Evolutionary conservation across 2,329 filamentous ascomycete genomes (phyloP), one percentile per base, ranked within the genome.

Genomic region (Calonectria pseudoreteaudii): DNA sequence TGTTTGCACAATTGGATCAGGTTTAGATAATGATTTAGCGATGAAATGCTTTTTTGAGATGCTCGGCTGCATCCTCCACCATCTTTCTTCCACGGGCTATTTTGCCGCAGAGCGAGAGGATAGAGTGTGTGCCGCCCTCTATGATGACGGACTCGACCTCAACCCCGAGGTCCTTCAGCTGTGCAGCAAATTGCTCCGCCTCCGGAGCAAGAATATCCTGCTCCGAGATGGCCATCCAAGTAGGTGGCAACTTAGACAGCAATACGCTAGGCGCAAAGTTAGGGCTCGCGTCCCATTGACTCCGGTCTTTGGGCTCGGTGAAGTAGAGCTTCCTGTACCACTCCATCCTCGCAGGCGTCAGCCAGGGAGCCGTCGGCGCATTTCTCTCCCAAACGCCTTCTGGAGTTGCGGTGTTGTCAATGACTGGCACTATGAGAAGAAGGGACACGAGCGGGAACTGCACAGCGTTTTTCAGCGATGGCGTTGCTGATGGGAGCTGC

Each of bases 301-400:
- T 38, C 56, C 72, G 76, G 23, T 79, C 71, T 5, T 70, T 56
- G 4, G 68, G 41, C 26, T 77, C 68, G 5, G 75, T 53, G 20
- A 83, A 75, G 52, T 82, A 83, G 68, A 81, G 77, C 18, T 75
- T 64, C 7, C 81, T 77, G 53, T 83, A 83, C 81, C 82, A 82
- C 13, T 74, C 70, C 82, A 83, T 83, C 26, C 82, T 79, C 7
- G 69, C 60, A 4, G 80, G 80, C 2, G 78, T 83, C 26, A 80
- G 77, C 78, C 79, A 83, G 23, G 79, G 80, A 16, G 76, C 80
- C 52, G 75, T 71, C 23, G 30, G 20, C 18, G 72, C 72, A n/a
- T 74, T 74, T 14, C 52, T 56, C 34, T 50, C 67, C 72, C 72
- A 74, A 5, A 68, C 41, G 6, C 65, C 68, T 0, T 66, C 68